These are phyloP conservation scores for Trichophyton verrucosum DNA, from an alignment of 2,329 filamentous ascomycete genomes.

Conservation along the genomic window DNA sequence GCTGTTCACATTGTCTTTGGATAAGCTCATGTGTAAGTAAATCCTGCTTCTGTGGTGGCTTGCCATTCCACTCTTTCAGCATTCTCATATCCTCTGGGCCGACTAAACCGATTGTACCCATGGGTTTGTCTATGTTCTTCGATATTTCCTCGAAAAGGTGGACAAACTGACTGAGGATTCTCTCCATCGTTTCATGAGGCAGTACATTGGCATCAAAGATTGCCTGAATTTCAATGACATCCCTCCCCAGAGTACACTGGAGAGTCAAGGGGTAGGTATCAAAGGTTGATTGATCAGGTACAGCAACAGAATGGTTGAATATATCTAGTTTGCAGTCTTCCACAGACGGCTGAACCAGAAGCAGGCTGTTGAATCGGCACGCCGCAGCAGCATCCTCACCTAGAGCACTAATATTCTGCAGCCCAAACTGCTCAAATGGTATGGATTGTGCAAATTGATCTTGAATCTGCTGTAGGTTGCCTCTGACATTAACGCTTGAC, in stretches of 20 bases:
- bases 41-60: background rate
- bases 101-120: background rate
- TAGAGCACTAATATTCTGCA: conserved; percentile 38
- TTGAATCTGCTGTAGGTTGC: conserved; percentile 39
- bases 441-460: conserved; percentile 41
- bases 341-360: conserved; percentile 21
- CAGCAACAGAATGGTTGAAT: background rate
- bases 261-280: background rate
- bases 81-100: background rate
- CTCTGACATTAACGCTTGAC: background rate
- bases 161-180: background rate
- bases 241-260: background rate
- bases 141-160: background rate
- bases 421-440: conserved; percentile 43
- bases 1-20: conserved; percentile 3
- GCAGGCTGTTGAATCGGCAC: conserved; percentile 31
- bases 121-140: background rate
- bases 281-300: background rate
- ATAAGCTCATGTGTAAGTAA: conserved; percentile 14
- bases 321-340: background rate
- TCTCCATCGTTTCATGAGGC: background rate
- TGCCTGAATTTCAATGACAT: background rate
- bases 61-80: background rate
- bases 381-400: conserved; percentile 32
- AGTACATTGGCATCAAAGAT: background rate